Percentiles rank a stretch among this genome's conserved stretches.
These are phyloP conservation scores for Malus sieversii DNA, from an alignment of 306 rosid genomes.

Conservation along the genomic window DNA sequence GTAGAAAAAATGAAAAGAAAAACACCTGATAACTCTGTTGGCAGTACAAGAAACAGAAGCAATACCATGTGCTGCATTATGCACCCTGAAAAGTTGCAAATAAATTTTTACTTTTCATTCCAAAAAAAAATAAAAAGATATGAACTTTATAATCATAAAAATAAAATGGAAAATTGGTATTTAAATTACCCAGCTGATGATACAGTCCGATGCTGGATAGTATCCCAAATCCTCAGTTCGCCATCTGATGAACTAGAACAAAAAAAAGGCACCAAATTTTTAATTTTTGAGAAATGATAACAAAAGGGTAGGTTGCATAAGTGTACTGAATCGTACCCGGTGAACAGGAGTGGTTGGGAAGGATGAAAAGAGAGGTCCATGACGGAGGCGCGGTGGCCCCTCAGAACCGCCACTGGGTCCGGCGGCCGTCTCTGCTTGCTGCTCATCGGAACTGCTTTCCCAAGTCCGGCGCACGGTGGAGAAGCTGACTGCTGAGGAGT, in stretches of 20 bases:
- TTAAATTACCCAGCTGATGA: slow-evolving; percentile 61
- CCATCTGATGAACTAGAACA: slow-evolving; percentile 65
- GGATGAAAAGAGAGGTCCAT: slow-evolving; percentile 69
- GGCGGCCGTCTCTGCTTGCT: slow-evolving; percentile 63
- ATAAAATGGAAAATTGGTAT: no score
- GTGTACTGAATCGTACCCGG: slow-evolving; percentile 39
- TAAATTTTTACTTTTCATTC: neutral
- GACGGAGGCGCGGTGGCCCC: slow-evolving; percentile 89
- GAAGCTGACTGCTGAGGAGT: no score
- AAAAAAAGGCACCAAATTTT: neutral
- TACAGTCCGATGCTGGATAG: slow-evolving; percentile 59
- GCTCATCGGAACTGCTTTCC: slow-evolving; percentile 34
- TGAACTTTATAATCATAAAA: neutral
- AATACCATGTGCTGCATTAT: slow-evolving; percentile 84
- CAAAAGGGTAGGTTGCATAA: neutral
- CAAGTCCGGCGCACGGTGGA: neutral
- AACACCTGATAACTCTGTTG: slow-evolving; percentile 65
- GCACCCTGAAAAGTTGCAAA: slow-evolving; percentile 38
- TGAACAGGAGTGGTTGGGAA: slow-evolving; percentile 45
- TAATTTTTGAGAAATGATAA: neutral
- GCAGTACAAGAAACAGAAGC: slow-evolving; percentile 48
- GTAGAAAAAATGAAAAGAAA: neutral
- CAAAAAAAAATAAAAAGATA: neutral
- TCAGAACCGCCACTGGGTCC: slow-evolving; percentile 78
- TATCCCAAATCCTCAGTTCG: slow-evolving; percentile 85